Evolutionary conservation across 108 stramenopile species (phyloP), one percentile per base, ranked within the genome.

Genomic region (Cylindrotheca closterium): DNA sequence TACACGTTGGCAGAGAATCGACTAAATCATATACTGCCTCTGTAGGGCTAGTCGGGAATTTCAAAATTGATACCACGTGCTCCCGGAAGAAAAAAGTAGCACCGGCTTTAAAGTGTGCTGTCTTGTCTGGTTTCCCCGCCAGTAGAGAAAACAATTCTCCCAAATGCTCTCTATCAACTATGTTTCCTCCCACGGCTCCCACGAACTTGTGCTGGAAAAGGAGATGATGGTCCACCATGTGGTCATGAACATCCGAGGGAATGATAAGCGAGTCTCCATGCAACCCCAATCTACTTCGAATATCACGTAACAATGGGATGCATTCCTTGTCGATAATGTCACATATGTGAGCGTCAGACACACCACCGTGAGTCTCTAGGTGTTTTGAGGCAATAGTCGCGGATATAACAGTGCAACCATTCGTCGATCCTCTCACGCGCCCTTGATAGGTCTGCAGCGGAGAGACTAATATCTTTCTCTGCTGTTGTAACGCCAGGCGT

Each of bases 181-280:
- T 83, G 60, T 92, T 87, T 4, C 94, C 94, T 19, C 94, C 94
- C 26, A 80, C 79, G 23, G 79, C 91, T 47, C 94, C 94, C 8
- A 85, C 89, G 78, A 95, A 95, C 55, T 77, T 81, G 56, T 91
- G 77, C 63, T 92, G 94, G 24, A 68, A 68, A 53, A 95, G 70
- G 8, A 95, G 65, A 34, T 87, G 78, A 34, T 82, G 63, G 79
- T 95, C 94, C 0, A 95, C 91, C 51, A 95, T 65, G 66, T 91
- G 84, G 71, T 95, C 94, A 73, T 95, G 94, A 27, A 95, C 94
- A 74, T 95, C 94, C 25, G 81, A 83, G 5, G 94, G 94, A 63
- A 95, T 87, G 24, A 95, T 95, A 12, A 95, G 74, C n/a, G 91
- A 85, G 61, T 73, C 68, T 22, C 72, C 53, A 52, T 76, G 75